Evolutionary conservation across 495 filamentous ascomycete species (phyloP).

Genomic region (Xanthoparmelia taractica): DNA sequence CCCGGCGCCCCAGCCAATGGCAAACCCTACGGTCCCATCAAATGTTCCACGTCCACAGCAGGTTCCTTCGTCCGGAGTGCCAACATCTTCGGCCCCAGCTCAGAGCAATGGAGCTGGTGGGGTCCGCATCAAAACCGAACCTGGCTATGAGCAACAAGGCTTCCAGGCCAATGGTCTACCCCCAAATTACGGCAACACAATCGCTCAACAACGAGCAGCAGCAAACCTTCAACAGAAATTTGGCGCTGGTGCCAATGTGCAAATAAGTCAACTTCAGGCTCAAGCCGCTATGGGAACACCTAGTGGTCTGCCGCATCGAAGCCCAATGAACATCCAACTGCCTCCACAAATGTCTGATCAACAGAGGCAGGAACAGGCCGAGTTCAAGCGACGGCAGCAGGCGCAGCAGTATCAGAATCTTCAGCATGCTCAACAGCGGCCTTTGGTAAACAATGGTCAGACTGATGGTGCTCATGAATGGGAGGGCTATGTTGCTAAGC

Average conservation of each 20-base stretch:
- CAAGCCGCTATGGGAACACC: constrained; percentile 37
- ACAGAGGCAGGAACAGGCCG: constrained; percentile 27
- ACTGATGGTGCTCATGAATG: constrained; percentile 67
- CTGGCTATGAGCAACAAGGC: constrained; percentile 45
- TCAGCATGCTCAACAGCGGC: constrained; percentile 35
- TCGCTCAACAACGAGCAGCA: constrained; percentile 60
- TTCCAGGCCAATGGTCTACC: constrained; percentile 37
- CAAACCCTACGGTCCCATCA: constrained; percentile 51
- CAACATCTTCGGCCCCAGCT: constrained; percentile 19
- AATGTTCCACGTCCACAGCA: constrained; percentile 44
- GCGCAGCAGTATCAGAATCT: constrained; percentile 43
- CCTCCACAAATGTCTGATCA: constrained; percentile 38
- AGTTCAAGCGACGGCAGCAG: constrained; percentile 36
- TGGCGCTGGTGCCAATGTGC: constrained; percentile 60
- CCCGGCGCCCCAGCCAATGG: constrained; percentile 38
- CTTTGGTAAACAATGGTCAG: constrained; percentile 45
- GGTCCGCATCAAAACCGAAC: constrained; percentile 66
- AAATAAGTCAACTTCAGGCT: constrained; percentile 57
- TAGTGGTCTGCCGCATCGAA: constrained; percentile 40
- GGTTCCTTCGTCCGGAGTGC: constrained; percentile 23
- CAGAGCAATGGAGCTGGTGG: constrained; percentile 32
- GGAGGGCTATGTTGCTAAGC: constrained; percentile 50
- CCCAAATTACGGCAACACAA: constrained; percentile 35
- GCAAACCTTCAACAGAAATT: constrained; percentile 61
- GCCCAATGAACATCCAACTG: constrained; percentile 40